Base-by-base conservation (phyloP, 164 flowering plant species). In the Magnolia changhungtana region DNA sequence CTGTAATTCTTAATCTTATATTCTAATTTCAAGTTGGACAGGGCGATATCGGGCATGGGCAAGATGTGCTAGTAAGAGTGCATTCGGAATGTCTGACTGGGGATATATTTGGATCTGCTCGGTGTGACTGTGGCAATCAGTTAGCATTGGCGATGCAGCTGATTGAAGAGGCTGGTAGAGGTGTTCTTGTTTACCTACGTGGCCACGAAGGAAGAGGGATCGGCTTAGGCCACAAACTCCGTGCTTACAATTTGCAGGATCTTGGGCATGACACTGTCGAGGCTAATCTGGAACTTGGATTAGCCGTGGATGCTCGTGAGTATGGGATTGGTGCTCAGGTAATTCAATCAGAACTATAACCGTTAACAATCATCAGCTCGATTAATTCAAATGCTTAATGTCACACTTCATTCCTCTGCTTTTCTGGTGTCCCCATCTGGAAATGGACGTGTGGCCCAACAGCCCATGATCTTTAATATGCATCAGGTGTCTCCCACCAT, bases 261-360 rank as follows among this genome's bases (percentile, higher is more conserved):
- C 90, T 83, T 84, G 97, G 97, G 23, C 95, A 93, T 81, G 98
- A 95, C 83, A 93, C 98, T 0, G 98, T 95, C n/a, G 94, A 93
- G 79, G 98, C 98, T 45, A 95, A 95, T 82, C 74, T 91, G 23
- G 90, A 92, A 77, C 95, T 95, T 69, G 98, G 98, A 18, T 83
- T 95, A 63, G 90, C 93, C 20, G 90, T 90, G 66, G 98, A 95
- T 85, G 85, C 95, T 10, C 92, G 95, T 1, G 98, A 95, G 24
- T 90, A 95, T 81, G 98, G 98, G 0, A 93, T 93, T 70, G 98
- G 94, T 37, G 98, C 95, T 16, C 98, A 92, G 97, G 97, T 92
- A 49, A 74, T 72, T 74, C 45, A 20, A 31, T 19, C 55, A 8
- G 31, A 74, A 21, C 58, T 19, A 70, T 7, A 14, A 0, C 19